Percentiles rank a stretch among this genome's conserved stretches.
These are phyloP conservation scores for Cylindricascospora bacillispora DNA, from an alignment of 1,139 yeast species.

Conservation along the genomic window DNA sequence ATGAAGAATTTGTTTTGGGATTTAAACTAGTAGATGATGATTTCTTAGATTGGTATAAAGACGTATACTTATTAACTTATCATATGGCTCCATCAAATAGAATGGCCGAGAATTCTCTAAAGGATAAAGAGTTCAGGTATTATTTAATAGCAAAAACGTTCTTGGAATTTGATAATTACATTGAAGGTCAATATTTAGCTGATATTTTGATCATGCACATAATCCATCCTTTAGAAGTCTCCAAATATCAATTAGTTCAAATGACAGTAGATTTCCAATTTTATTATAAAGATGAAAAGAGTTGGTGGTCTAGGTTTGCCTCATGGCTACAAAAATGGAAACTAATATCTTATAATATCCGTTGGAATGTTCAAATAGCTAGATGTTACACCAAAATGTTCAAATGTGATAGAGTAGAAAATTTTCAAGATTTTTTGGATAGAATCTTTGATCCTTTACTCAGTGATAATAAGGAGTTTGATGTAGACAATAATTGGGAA, in stretches of 20 bases:
- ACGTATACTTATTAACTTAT: constrained; percentile 13
- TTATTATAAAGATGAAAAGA: constrained; percentile 7
- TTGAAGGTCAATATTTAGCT: constrained; percentile 23
- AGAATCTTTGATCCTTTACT: constrained; percentile 17
- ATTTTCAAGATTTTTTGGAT: constrained; percentile 18
- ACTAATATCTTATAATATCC: constrained; percentile 20
- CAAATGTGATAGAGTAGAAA: constrained; percentile 7
- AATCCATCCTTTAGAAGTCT: constrained; percentile 18
- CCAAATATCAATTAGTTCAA: constrained; percentile 22
- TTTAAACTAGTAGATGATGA: constrained; percentile 22
- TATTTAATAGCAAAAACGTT: constrained; percentile 17
- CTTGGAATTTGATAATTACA: constrained; percentile 20
- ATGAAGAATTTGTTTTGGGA: constrained; percentile 14
- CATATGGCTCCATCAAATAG: constrained; percentile 12
- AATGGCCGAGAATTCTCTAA: constrained; percentile 6
- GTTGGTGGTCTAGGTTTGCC: constrained; percentile 22
- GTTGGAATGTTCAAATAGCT: constrained; percentile 22
- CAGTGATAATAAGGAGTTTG: constrained; percentile 3
- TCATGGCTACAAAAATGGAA: constrained; percentile 22
- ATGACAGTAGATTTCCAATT: constrained; percentile 24
- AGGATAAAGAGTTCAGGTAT: constrained; percentile 12
- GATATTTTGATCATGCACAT: constrained; percentile 19
- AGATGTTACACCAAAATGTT: constrained; percentile 16
- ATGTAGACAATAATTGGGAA: constrained; percentile 7
- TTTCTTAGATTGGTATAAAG: constrained; percentile 22